Percentiles rank a stretch among this genome's conserved stretches.
These are phyloP conservation scores for Taphrina flavorubra DNA, from an alignment of 1,139 yeast genomes.

Conservation along the genomic window DNA sequence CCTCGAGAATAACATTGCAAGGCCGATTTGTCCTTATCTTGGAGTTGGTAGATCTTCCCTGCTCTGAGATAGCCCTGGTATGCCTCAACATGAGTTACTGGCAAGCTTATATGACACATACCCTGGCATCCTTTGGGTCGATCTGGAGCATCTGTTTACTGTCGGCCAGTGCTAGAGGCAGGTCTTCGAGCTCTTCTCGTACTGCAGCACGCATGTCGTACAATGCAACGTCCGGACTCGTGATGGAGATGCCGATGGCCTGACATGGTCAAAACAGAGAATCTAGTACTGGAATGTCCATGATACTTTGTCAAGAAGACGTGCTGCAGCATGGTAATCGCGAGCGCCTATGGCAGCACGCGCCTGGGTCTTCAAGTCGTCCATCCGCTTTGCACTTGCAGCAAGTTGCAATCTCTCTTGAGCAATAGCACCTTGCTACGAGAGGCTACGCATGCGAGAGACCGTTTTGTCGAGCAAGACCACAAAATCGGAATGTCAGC, in stretches of 20 bases:
- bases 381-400: not conserved
- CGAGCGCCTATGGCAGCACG: not conserved
- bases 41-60: constrained; percentile 31
- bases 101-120: not conserved
- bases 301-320: constrained; percentile 15
- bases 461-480: too few species aligned
- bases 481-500: too few species aligned
- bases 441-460: too few species aligned
- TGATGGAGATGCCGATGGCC: constrained; percentile 17
- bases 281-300: not conserved
- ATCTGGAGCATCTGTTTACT: constrained; percentile 29
- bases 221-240: constrained; percentile 16
- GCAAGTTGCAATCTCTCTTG: too few species aligned
- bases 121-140: constrained; percentile 22
- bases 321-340: constrained; percentile 10
- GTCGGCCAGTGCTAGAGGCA: constrained; percentile 24
- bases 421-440: too few species aligned
- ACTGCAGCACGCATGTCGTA: constrained; percentile 20
- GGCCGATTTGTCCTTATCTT: constrained; percentile 26
- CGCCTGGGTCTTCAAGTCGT: not conserved
- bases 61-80: constrained; percentile 32
- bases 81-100: not conserved
- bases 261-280: not conserved
- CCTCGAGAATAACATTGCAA: constrained; percentile 24
- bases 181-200: not conserved